Base-by-base conservation (phyloP, 768 basidiomycete genomes). In the Heimioporus sp. region DNA sequence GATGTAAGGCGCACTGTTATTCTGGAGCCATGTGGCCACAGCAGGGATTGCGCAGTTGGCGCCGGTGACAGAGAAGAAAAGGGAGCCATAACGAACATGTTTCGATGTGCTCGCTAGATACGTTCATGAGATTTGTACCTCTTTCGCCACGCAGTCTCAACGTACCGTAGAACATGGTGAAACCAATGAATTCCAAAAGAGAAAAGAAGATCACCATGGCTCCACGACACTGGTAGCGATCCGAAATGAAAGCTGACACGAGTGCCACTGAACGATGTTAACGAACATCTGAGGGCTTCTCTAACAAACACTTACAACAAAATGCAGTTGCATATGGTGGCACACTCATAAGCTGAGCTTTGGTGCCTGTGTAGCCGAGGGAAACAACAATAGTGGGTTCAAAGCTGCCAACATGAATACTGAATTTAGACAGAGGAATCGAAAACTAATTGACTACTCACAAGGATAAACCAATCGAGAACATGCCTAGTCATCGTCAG, bases 311-410 rank as follows among this genome's bases (percentile, higher is more conserved):
- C 79, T 56, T 31, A 80, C 81, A 53, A 21, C 72, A 62, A 60
- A 80, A 81, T n/a, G 79, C 73, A 4, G 49, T 57, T 2, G 73
- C 78, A 46, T 76, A 83, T 5, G 81, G 82, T 86, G n/a, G n/a
- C n/a, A n/a, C n/a, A n/a, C n/a, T n/a, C n/a, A n/a, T n/a, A n/a
- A n/a, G n/a, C n/a, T n/a, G 84, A 4, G 82, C 79, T 17, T 71
- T 65, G 28, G 74, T 71, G 0, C 78, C 74, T 2, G 74, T 72
- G 61, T 79, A 85, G 30, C 85, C 85, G 3, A 87, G 76, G 10
- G 75, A 71, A 32, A 79, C 72, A 5, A 91, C 80, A 66, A 92
- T 87, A 6, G 84, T 83, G 8, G 89, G 89, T 7, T 81, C 72
- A 68, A 92, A 92, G 61, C 88, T 82, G 34, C 59, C 67, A 56